These are phyloP conservation scores for Inonotus obliquus DNA, from an alignment of 1,284 basidiomycete species.

Conservation along the genomic window DNA sequence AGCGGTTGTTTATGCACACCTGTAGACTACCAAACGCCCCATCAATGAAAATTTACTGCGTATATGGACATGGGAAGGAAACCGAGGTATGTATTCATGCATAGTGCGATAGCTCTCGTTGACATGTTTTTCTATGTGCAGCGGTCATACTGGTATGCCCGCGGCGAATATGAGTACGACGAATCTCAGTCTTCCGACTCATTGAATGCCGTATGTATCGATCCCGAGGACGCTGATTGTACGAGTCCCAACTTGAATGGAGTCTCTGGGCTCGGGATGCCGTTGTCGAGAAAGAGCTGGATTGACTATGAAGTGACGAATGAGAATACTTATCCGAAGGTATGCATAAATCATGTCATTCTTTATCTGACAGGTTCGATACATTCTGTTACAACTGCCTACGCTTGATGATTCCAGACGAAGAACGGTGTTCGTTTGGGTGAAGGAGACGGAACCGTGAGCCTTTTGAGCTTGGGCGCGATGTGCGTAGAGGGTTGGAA, in stretches of 20 bases:
- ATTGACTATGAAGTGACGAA: conserved; percentile 83
- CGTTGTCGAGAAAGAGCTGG: conserved; percentile 61
- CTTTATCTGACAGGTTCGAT: background rate
- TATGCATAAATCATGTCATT: conserved; percentile 22
- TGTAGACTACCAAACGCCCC: conserved; percentile 88
- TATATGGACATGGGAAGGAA: conserved; percentile 95
- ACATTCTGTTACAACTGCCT: background rate
- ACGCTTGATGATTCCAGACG: conserved; percentile 36
- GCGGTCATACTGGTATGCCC: conserved; percentile 77
- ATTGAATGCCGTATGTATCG: conserved; percentile 36
- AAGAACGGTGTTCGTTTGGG: conserved; percentile 84
- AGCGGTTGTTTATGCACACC: too few species aligned
- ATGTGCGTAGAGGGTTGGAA: conserved; percentile 99
- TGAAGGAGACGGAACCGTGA: conserved; percentile 96
- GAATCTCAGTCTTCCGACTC: conserved; percentile 48
- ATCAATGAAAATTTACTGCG: conserved; percentile 89
- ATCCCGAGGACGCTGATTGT: conserved; percentile 31
- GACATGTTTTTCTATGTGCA: conserved; percentile 1
- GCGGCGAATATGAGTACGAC: conserved; percentile 66
- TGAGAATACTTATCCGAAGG: conserved; percentile 59
- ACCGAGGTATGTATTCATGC: conserved; percentile 67
- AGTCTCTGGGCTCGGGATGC: conserved; percentile 48
- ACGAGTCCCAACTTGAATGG: conserved; percentile 31
- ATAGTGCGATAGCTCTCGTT: background rate
- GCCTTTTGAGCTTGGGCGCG: conserved; percentile 82